A percentile compares a stretch with the other conserved stretches of the same genome.
Evolutionary conservation across 768 basidiomycete species (phyloP).

Genomic region (Neoboletus magnificus): DNA sequence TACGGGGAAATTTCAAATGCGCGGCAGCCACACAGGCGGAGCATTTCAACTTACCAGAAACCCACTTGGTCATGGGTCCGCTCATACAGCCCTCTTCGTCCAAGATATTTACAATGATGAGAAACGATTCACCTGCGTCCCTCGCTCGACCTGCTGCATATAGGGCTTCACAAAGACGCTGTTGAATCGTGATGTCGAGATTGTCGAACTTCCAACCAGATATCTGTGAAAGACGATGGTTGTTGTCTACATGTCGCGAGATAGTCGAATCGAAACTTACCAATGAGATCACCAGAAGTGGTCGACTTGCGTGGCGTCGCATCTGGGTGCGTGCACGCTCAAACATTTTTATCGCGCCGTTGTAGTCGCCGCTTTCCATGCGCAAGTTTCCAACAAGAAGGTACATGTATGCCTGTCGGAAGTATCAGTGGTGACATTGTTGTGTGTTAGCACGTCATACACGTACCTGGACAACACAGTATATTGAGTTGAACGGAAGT

Average conservation of each 20-base stretch:
- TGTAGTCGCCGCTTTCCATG: too few species aligned
- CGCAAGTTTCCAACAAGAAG: not conserved
- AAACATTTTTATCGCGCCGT: not conserved
- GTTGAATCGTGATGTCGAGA: not conserved
- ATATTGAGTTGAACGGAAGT: not conserved
- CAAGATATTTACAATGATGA: too few species aligned
- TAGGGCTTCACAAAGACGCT: not conserved
- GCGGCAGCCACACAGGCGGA: not conserved
- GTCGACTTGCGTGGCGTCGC: not conserved
- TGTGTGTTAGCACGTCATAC: too few species aligned
- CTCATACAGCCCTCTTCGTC: too few species aligned
- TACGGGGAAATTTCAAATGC: not conserved
- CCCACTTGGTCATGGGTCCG: not conserved
- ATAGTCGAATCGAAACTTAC: too few species aligned
- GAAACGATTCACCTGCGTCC: not conserved
- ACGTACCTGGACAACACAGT: not conserved
- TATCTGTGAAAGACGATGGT: too few species aligned
- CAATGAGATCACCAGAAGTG: too few species aligned
- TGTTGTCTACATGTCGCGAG: too few species aligned
- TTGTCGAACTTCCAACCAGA: not conserved
- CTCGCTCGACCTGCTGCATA: not conserved
- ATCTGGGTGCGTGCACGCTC: not conserved
- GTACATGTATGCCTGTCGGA: not conserved
- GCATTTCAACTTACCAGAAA: not conserved
- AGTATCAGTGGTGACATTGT: too few species aligned